Percentiles rank a stretch among this genome's conserved stretches.
Evolutionary conservation across 768 basidiomycete genomes (phyloP).

Genomic region (Daedalea quercina): DNA sequence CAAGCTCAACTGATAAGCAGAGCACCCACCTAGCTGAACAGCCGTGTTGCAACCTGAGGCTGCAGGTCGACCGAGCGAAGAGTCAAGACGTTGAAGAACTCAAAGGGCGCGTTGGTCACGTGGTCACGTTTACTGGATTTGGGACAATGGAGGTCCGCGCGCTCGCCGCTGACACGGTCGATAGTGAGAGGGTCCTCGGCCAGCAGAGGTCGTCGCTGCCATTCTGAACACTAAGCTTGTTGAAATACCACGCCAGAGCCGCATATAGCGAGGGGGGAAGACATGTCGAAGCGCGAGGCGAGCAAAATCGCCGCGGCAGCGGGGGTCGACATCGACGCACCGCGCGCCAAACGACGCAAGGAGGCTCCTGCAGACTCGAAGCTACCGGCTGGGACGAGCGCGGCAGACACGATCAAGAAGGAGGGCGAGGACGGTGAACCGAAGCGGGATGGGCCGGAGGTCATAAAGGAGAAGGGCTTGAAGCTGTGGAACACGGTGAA

Average conservation of each 20-base stretch:
- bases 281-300: slow-evolving; percentile 48
- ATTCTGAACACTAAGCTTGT: slow-evolving; percentile 5
- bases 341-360: slow-evolving; percentile 46
- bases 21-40: too few relatives aligned
- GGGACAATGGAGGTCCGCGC: background rate
- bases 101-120: background rate
- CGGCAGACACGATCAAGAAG: slow-evolving; percentile 22
- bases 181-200: slow-evolving; percentile 1
- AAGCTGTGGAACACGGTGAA: slow-evolving; percentile 73
- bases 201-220: slow-evolving; percentile 7
- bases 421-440: slow-evolving; percentile 19
- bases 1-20: too few relatives aligned
- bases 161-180: background rate
- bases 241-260: background rate
- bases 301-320: slow-evolving; percentile 29
- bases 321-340: slow-evolving; percentile 34
- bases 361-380: slow-evolving; percentile 27
- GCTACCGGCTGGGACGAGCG: background rate
- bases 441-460: slow-evolving; percentile 21
- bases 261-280: background rate
- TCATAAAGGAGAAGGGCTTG: slow-evolving; percentile 59
- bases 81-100: background rate
- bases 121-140: background rate
- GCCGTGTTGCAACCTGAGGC: too few relatives aligned
- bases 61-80: too few relatives aligned